phyloP scores from a whole-genome alignment of 148 eudicot genomes.

The Salicornia ramosissima region DNA sequence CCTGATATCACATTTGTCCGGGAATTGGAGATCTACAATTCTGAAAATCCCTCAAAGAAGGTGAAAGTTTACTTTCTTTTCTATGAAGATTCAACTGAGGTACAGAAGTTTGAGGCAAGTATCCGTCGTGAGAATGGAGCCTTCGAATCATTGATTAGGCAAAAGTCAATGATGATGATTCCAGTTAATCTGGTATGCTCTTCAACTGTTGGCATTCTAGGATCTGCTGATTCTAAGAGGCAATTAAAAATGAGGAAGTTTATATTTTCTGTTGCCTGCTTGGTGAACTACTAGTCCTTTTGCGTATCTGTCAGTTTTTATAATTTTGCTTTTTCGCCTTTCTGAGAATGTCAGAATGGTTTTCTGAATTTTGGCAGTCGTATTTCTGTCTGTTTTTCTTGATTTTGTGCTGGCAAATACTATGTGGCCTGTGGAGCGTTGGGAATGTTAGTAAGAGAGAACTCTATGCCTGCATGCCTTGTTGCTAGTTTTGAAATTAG shows the following conservation, averaged over 20 bases:
- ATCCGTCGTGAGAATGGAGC: conserved; percentile 93
- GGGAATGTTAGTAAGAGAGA: not conserved
- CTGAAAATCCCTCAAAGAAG: conserved; percentile 73
- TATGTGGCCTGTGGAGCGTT: not conserved
- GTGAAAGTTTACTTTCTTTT: conserved; percentile 92
- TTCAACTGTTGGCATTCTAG: not conserved
- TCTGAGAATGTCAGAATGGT: no score
- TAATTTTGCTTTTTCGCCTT: no score
- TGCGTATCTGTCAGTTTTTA: no score
- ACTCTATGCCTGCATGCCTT: not conserved
- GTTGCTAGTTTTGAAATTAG: not conserved
- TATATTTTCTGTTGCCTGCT: no score
- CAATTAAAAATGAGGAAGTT: not conserved
- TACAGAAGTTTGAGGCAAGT: conserved; percentile 90
- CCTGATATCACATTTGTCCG: conserved; percentile 96
- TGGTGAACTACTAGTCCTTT: no score
- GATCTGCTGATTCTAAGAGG: not conserved
- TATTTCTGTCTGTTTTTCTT: no score
- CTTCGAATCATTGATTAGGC: conserved; percentile 92
- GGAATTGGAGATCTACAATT: conserved; percentile 85
- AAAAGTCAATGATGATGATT: conserved; percentile 94
- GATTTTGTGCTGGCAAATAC: no score
- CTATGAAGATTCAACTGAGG: conserved; percentile 95
- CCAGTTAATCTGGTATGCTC: conserved; percentile 74
- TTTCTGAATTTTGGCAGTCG: no score